Evolutionary conservation across 208 protist species (phyloP), one percentile per base, ranked within the genome.

Genomic region (Lotmaria passim): DNA sequence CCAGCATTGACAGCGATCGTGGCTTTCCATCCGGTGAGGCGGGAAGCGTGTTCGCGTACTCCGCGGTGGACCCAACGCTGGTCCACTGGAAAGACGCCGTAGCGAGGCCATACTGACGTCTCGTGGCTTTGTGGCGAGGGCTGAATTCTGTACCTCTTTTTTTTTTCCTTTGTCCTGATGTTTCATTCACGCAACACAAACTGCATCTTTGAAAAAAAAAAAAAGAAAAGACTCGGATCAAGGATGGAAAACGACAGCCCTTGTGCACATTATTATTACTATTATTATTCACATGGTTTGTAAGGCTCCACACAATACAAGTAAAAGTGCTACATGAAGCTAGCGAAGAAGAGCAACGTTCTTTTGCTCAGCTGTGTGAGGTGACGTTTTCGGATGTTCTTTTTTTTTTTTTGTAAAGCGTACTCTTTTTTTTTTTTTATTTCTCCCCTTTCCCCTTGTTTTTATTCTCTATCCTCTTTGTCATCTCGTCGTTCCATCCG

Each of bases 371-470:
- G n/a, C n/a, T n/a, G n/a, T n/a, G n/a, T n/a, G n/a, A n/a, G n/a
- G n/a, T n/a, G n/a, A n/a, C n/a, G n/a, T n/a, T n/a, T 12, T 12
- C 41, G 11, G 15, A 46, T 4, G 15, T 46, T 19, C 10, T 15
- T 46, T 46, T 46, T 15, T 15, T 15, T 46, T 46, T 46, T 4
- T 46, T 46, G 5, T 7, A 4, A 17, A 41, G 2, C 63, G 15
- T 65, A 56, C 58, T 38, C 44, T 52, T 74, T 17, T 44, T 65
- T 17, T 55, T 23, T 69, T 48, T 47, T 48, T 57, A 26, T 53
- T 43, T 50, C n/a, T 26, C 64, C 36, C 47, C 17, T 38, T 63
- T 58, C 47, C 3, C n/a, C 59, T 44, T 48, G 51, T 66, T 19
- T 24, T 50, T 73, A 28, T 39, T 52, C 8, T 61, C 59, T 38